These are phyloP conservation scores for Plasmodium sp. DNA, from an alignment of 169 alveolate species.

Conservation along the genomic window DNA sequence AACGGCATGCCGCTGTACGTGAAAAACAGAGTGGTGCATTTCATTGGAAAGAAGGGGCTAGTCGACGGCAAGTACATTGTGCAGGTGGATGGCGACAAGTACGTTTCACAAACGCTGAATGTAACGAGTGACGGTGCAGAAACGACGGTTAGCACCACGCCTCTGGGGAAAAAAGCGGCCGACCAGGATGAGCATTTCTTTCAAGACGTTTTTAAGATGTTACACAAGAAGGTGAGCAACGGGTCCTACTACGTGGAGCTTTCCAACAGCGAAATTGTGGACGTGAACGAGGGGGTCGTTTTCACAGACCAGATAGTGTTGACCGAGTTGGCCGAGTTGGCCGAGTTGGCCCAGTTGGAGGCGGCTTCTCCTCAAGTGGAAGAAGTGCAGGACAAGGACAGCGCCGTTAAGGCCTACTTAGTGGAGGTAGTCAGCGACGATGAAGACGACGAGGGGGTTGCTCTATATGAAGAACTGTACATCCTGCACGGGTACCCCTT, in stretches of 20 bases:
- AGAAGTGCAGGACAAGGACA: not conserved
- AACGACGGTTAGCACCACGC: not conserved
- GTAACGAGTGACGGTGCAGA: not conserved
- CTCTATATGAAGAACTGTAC: not conserved
- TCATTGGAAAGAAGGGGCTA: not conserved
- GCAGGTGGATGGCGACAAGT: not conserved
- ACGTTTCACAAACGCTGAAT: not conserved
- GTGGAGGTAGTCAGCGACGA: not conserved
- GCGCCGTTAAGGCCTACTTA: not conserved
- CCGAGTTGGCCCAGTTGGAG: not conserved
- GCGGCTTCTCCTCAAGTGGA: not conserved
- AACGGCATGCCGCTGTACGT: not conserved
- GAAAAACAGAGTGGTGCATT: not conserved
- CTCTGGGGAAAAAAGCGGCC: not conserved
- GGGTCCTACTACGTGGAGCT: slow-evolving; percentile 15
- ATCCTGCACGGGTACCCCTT: slow-evolving; percentile 1
- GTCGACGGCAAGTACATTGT: not conserved
- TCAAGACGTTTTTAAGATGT: not conserved
- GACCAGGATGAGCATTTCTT: not conserved
- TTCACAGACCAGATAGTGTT: not conserved
- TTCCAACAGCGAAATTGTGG: not conserved
- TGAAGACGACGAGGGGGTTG: not conserved
- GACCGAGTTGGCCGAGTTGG: not conserved
- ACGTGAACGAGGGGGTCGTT: not conserved
- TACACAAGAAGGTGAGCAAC: not conserved